Evolutionary conservation across 495 filamentous ascomycete genomes (phyloP), one percentile per base, ranked within the genome.

Genomic region (Hypoxylon rickii): DNA sequence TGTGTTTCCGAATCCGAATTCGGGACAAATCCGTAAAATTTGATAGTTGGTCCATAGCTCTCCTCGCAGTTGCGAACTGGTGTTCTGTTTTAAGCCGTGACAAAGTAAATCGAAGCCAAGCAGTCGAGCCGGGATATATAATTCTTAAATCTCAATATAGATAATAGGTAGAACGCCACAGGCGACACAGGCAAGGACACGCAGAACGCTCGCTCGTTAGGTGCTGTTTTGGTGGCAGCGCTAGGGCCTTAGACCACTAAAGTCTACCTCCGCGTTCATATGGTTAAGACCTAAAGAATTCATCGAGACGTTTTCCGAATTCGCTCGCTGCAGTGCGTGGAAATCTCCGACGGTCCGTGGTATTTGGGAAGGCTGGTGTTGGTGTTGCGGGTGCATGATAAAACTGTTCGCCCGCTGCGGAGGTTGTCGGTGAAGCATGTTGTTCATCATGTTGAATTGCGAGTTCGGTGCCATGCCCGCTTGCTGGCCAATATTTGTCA

Each of bases 321-420:
- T 75, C 26, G 68, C 66, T 44, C 76, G 61, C 36, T 76, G 73
- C 6, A 79, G 47, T 1, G 75, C 71, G 7, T 79, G 76, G 51
- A 76, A 79, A 31, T 77, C 76, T 10, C 73, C 73, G 13, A 79
- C 73, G 0, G 76, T 77, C 44, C 73, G 55, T 8, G 66, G 66
- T 52, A 68, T 66, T 24, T 68, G 66, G 2, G 58, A 62, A 7
- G 58, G 58, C 37, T 62, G 58, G n/a, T 62, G 58, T 26, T 47
- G 58, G 22, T 57, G 52, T 19, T 47, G 58, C 18, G 22, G 63
- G 33, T 63, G 73, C 46, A 75, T 71, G 11, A 76, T 70, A 34
- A 73, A 77, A 24, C 70, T 74, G 34, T 70, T 73, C 10, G 69
- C 37, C 18, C 75, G 63, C 40, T 78, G 75, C 12, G 70, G 69